Conservation (phyloP, 2,329 filamentous ascomycete genomes). For the Xylariaceae sp. region DNA sequence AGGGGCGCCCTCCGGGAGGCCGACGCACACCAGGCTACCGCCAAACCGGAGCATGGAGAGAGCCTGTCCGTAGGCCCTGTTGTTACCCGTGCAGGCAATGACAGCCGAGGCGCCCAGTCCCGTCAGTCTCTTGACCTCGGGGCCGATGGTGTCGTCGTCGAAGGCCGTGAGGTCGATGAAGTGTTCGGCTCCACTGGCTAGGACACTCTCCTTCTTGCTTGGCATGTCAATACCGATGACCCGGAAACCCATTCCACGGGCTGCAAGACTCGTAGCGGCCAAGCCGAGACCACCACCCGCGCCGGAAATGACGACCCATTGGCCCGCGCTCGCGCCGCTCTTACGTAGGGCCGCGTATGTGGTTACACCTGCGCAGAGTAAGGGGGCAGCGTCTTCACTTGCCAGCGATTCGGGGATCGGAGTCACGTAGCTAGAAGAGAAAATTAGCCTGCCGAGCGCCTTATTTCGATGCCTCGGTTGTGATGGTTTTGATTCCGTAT, state of each 20-base stretch:
- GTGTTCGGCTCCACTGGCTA: constrained; percentile 17
- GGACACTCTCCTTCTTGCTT: constrained; percentile 8
- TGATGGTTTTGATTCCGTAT: neutral
- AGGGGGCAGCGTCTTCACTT: constrained; percentile 16
- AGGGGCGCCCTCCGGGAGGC: constrained; percentile 16
- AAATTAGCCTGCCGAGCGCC: neutral
- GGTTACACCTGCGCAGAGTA: constrained; percentile 21
- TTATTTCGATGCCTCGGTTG: neutral
- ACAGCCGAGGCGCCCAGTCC: constrained; percentile 17
- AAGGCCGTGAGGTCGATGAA: constrained; percentile 17
- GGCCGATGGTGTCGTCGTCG: constrained; percentile 8
- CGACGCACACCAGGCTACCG: constrained; percentile 18
- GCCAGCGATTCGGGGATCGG: constrained; percentile 13
- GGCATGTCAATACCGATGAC: constrained; percentile 19
- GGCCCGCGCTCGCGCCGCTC: constrained; percentile 12
- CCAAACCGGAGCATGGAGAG: constrained; percentile 15
- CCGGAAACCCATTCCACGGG: constrained; percentile 14
- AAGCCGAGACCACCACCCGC: constrained; percentile 19
- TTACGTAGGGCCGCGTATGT: constrained; percentile 17
- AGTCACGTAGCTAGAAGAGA: constrained; percentile 15
- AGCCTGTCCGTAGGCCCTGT: constrained; percentile 15
- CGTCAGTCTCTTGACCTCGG: constrained; percentile 18
- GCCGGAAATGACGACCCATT: constrained; percentile 19
- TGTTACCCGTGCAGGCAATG: constrained; percentile 14
- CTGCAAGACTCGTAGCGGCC: constrained; percentile 14